A percentile compares a stretch with the other conserved stretches of the same genome.
phyloP scores from a whole-genome alignment of 1,284 basidiomycete genomes.

The Trametes hirsuta region DNA sequence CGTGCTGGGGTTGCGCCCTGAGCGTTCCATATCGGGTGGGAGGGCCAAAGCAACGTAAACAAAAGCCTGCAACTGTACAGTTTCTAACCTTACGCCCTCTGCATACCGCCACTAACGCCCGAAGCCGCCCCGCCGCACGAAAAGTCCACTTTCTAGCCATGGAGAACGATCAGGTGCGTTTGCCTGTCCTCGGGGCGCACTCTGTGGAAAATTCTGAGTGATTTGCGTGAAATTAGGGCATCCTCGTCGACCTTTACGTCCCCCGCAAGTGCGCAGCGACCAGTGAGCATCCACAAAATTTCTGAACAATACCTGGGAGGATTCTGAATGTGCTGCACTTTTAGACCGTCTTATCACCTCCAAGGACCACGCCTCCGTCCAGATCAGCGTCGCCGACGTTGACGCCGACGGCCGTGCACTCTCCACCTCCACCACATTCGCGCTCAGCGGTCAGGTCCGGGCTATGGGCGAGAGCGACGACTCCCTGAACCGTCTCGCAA shows the following conservation, averaged over 20 bases:
- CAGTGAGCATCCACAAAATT: conserved; percentile 54
- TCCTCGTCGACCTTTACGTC: conserved; percentile 99
- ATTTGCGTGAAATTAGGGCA: conserved; percentile 63
- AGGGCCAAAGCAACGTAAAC: conserved; percentile 26
- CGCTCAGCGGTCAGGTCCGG: conserved; percentile 92
- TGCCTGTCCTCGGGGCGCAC: background rate
- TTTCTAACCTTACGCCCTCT: conserved; percentile 36
- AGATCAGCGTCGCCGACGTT: conserved; percentile 95
- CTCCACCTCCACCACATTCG: conserved; percentile 88
- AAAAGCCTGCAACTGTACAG: conserved; percentile 37
- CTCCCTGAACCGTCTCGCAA: conserved; percentile 95
- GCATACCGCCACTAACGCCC: conserved; percentile 29
- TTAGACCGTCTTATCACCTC: conserved; percentile 94
- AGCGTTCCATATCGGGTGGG: conserved; percentile 6
- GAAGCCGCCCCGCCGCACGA: conserved; percentile 25
- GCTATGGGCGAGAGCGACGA: conserved; percentile 97
- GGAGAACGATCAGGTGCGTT: conserved; percentile 79
- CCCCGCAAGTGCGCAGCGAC: conserved; percentile 99
- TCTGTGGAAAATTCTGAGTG: conserved; percentile 15
- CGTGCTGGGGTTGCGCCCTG: conserved; percentile 18
- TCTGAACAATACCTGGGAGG: background rate
- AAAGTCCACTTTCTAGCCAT: conserved; percentile 46
- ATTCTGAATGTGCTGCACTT: conserved; percentile 4
- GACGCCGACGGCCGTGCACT: conserved; percentile 92
- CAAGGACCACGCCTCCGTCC: conserved; percentile 99